Evolutionary conservation across 345 rosid species (phyloP).

Genomic region (Populus euphratica): DNA sequence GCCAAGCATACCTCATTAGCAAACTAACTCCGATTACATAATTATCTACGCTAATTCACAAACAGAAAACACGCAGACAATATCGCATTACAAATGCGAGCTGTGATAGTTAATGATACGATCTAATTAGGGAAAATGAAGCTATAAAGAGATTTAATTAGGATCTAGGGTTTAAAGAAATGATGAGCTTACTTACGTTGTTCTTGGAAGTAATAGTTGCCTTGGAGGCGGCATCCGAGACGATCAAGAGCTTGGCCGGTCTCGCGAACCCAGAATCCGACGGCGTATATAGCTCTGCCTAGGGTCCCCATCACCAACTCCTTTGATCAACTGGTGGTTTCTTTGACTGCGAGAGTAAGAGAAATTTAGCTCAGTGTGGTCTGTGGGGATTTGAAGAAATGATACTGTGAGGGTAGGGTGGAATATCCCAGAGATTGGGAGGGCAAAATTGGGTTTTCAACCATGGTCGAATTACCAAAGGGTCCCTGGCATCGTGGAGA

Average conservation of each 20-base stretch:
- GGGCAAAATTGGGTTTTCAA: background rate
- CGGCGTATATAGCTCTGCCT: slow-evolving; percentile 77
- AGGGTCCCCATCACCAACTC: slow-evolving; percentile 67
- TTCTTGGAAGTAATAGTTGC: slow-evolving; percentile 72
- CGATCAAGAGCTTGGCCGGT: slow-evolving; percentile 93
- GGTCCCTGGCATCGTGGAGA: background rate
- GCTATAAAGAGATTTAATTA: background rate
- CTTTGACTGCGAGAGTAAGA: background rate
- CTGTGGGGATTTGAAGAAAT: background rate
- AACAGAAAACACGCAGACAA: background rate
- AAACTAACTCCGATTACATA: background rate
- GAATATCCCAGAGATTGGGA: background rate
- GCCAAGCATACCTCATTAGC: background rate
- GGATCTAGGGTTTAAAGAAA: slow-evolving; percentile 4
- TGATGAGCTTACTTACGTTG: slow-evolving; percentile 49
- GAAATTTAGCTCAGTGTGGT: background rate
- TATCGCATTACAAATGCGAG: background rate
- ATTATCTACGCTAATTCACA: background rate
- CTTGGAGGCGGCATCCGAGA: slow-evolving; percentile 90
- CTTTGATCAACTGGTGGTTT: background rate
- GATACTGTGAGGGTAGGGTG: background rate
- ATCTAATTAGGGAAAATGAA: background rate
- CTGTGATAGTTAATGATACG: background rate
- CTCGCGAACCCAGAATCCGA: slow-evolving; percentile 97
- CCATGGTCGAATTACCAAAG: background rate